Evolutionary conservation across 2,329 filamentous ascomycete genomes (phyloP).

Genomic region (Apiospora pterosperma): DNA sequence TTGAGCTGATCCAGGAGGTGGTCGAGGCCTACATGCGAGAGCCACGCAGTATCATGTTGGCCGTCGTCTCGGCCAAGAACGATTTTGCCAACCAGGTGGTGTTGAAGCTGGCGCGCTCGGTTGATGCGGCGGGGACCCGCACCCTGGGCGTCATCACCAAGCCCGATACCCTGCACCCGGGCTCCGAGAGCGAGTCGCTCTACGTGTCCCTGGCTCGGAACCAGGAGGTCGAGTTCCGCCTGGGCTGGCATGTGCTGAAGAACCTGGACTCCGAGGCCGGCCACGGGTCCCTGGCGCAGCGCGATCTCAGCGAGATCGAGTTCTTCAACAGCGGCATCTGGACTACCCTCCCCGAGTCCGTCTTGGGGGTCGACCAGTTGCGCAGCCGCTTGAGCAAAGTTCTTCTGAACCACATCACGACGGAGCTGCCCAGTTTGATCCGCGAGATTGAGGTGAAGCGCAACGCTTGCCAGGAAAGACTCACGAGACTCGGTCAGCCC

Average conservation of each 20-base stretch:
- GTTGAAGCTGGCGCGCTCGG: slow-evolving; percentile 37
- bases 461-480: slow-evolving; percentile 14
- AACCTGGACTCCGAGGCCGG: slow-evolving; percentile 26
- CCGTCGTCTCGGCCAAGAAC: slow-evolving; percentile 50
- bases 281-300: not conserved
- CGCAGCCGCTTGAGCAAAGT: slow-evolving; percentile 21
- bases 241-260: slow-evolving; percentile 50
- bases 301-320: slow-evolving; percentile 9
- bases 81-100: slow-evolving; percentile 57
- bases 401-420: slow-evolving; percentile 25
- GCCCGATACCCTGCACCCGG: slow-evolving; percentile 30
- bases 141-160: slow-evolving; percentile 49
- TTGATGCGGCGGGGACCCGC: slow-evolving; percentile 28
- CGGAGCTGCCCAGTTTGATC: slow-evolving; percentile 27
- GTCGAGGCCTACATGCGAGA: slow-evolving; percentile 54
- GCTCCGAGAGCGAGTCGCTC: slow-evolving; percentile 33
- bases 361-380: slow-evolving; percentile 15
- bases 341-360: slow-evolving; percentile 4
- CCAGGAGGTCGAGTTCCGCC: slow-evolving; percentile 38
- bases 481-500: slow-evolving; percentile 21
- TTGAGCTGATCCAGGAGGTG: slow-evolving; percentile 38
- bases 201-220: slow-evolving; percentile 41
- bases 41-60: slow-evolving; percentile 54
- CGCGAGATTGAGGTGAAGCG: slow-evolving; percentile 24
- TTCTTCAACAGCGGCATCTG: slow-evolving; percentile 15